Percentiles rank a stretch among this genome's conserved stretches.
Conservation (phyloP, 2,329 filamentous ascomycete genomes). For the Septoria petroselini region DNA sequence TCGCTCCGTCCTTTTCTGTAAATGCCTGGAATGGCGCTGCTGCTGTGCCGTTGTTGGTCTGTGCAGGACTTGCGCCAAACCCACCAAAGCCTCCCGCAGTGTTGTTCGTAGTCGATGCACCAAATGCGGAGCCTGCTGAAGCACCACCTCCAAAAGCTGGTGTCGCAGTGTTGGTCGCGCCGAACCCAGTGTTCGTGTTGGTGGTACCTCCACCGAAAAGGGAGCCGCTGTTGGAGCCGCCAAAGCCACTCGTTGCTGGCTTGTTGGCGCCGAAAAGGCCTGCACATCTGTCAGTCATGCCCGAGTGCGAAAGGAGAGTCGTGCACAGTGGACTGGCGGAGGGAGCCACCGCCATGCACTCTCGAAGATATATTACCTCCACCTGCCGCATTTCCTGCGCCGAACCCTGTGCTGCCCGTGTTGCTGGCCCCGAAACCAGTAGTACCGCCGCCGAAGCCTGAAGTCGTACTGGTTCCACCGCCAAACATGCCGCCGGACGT, state of each 20-base stretch:
- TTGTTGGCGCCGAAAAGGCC: constrained; percentile 32
- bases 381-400: constrained; percentile 37
- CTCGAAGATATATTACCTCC: constrained; percentile 29
- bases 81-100: constrained; percentile 26
- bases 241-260: constrained; percentile 51
- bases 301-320: too few species aligned
- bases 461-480: constrained; percentile 26
- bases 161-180: constrained; percentile 27
- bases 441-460: constrained; percentile 26
- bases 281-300: constrained; percentile 34
- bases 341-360: neutral
- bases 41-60: constrained; percentile 63
- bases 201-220: constrained; percentile 42
- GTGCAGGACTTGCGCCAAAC: constrained; percentile 42
- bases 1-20: constrained; percentile 69
- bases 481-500: constrained; percentile 36
- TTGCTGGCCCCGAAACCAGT: constrained; percentile 29
- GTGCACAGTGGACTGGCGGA: neutral
- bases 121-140: constrained; percentile 39
- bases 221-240: constrained; percentile 41
- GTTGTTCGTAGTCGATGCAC: constrained; percentile 31
- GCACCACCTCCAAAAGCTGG: constrained; percentile 15
- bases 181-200: constrained; percentile 40
- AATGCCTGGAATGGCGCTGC: constrained; percentile 63
- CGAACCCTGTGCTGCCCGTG: constrained; percentile 39